A percentile compares a stretch with the other conserved stretches of the same genome.
These are phyloP conservation scores for Helicostylum pulchrum DNA, from an alignment of 192 early-diverging fungal genomes.

Conservation along the genomic window DNA sequence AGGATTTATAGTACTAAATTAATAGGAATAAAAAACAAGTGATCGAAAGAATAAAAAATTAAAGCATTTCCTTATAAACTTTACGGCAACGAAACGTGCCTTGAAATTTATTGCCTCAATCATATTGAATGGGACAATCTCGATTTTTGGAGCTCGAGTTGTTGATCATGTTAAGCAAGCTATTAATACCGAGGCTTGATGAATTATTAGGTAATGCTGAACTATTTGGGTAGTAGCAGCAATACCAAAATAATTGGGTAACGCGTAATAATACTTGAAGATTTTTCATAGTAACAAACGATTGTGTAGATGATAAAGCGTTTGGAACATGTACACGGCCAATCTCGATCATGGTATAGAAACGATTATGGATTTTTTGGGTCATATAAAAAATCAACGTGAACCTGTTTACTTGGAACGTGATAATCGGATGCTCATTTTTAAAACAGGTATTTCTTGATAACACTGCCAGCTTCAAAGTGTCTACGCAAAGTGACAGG, in stretches of 20 bases:
- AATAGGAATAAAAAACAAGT: too few species aligned
- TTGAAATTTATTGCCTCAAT: too few species aligned
- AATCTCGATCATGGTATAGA: slow-evolving; percentile 12
- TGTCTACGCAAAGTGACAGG: slow-evolving; percentile 4
- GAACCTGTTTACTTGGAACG: slow-evolving; percentile 11
- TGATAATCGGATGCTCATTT: slow-evolving; percentile 1
- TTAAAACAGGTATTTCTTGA: slow-evolving; percentile 14
- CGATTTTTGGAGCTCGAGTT: slow-evolving; percentile 14
- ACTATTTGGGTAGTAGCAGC: neutral
- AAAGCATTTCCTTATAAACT: too few species aligned
- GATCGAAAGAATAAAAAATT: too few species aligned
- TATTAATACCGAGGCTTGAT: slow-evolving; percentile 1
- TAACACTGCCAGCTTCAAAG: slow-evolving; percentile 12
- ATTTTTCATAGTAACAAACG: neutral
- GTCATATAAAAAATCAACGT: slow-evolving; percentile 10
- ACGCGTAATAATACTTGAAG: slow-evolving; percentile 1
- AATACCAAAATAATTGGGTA: slow-evolving; percentile 1
- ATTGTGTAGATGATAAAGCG: neutral
- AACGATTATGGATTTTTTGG: neutral
- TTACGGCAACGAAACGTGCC: too few species aligned
- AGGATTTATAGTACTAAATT: too few species aligned
- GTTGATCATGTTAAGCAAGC: slow-evolving; percentile 5
- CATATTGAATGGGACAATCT: slow-evolving; percentile 8
- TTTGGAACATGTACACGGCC: slow-evolving; percentile 7
- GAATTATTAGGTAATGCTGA: neutral